Evolutionary conservation across 345 rosid genomes (phyloP), one percentile per base, ranked within the genome.

Genomic region (Alliaria petiolata): DNA sequence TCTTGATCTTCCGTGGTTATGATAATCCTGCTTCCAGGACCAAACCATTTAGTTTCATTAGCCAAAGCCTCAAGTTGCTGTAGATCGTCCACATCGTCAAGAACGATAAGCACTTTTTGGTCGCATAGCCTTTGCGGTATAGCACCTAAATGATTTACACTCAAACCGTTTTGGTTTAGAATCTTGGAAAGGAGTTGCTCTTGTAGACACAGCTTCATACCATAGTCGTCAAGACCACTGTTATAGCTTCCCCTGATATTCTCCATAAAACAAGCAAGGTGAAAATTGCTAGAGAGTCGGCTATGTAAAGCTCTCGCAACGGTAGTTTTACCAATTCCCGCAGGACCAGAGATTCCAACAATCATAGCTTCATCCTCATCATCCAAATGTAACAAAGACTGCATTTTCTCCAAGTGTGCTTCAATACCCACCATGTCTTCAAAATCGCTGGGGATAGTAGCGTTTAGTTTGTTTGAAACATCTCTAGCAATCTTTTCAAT

Each of bases 301-400:
- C 36, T 7, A 0, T 30, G 7, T 20, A 72, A 16, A 50, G 61
- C 51, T 9, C 33, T 61, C 0, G 71, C 71, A 54, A 67, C 20
- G 8, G 71, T 64, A 19, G 77, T 72, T 11, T 72, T 70, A 11
- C 74, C 74, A 35, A 70, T 70, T 1, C 74, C 74, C 0, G 55
- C 35, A 26, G 71, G 42, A 22, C 71, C 71, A 40, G 2, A 40
- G n/a, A 67, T 53, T 26, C n/a, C 52, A 12, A 53, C 62, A 0
- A 67, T 28, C 52, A 4, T 53, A 53, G 10, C 62, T 40, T 4
- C 62, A 16, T 8, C 68, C 20, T 67, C 45, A 7, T 34, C 2
- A 36, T 52, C 62, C 7, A 54, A 53, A 39, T 67, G 1, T 13
- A 67, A 1, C 34, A 71, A 50, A 71, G 42, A 30, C 25, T 46